Base-by-base conservation (phyloP, 2,329 filamentous ascomycete species). In the Trichoderma polysporum region DNA sequence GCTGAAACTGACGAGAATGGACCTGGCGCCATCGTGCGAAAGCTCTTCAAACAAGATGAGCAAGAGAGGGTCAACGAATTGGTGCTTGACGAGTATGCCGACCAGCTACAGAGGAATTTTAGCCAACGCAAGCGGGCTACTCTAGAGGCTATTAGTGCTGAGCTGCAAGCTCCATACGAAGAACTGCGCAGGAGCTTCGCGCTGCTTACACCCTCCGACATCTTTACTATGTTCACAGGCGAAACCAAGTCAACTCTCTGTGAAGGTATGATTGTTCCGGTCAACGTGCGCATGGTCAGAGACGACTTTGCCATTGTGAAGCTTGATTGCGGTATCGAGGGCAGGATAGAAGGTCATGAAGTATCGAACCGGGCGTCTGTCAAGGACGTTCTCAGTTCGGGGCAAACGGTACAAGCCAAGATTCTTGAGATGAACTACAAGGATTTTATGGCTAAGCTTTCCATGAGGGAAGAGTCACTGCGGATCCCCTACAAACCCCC, bases 181-280 rank as follows among this genome's bases (percentile, higher is more conserved):
- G 95, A 99, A 77, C 84, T 99, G 66, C 89, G 95, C 53, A 90
- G 92, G 72, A 89, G 90, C 70, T 97, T 96, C 75, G 85, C 86
- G 52, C 80, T 85, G 59, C 82, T 97, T 47, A 83, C 82, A 29
- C 84, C 89, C 0, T 90, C 94, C 25, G 92, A 97, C 71, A 88
- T 97, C 68, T 99, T 98, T 79, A 95, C 93, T 45, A 97, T 97
- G 90, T 88, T 98, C 65, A 98, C 95, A 3, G 95, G 94, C 67
- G 95, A 99, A 79, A 98, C 93, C 0, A 85, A 87, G 68, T 90
- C 95, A 0, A 92, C 93, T 0, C 82, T 99, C 10, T 87, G 88
- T 61, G 91, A 94, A 74, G 92, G 91, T 71, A 98, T 98, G 94
- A 92, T 97, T 70, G 87, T 99, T 6, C 91, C 95, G 0, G 91